Evolutionary conservation across 176 grass and related monocot species (phyloP).

Genomic region (Dactylis glomerata): DNA sequence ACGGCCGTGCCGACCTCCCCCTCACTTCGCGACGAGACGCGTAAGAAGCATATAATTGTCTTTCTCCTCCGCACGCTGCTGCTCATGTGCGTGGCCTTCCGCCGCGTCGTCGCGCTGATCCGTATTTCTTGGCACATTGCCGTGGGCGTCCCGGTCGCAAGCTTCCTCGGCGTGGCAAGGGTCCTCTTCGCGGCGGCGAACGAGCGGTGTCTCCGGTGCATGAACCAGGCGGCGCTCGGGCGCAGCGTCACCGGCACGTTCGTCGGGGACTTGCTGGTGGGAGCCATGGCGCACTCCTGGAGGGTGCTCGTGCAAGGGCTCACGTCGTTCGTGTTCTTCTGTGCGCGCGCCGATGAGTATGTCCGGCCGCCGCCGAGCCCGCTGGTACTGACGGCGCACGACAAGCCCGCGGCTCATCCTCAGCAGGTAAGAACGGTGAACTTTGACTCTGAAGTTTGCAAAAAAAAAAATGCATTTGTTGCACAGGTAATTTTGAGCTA

Average conservation of each 20-base stretch:
- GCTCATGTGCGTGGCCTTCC: slow-evolving; percentile 2
- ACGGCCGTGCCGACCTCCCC: neutral
- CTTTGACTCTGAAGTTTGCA: neutral
- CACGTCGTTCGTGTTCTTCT: slow-evolving; percentile 38
- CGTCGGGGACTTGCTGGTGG: slow-evolving; percentile 10
- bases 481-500: neutral
- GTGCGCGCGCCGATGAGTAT: slow-evolving; percentile 27
- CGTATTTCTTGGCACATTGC: neutral
- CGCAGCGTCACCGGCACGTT: slow-evolving; percentile 13
- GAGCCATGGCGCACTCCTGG: slow-evolving; percentile 48
- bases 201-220: slow-evolving; percentile 12
- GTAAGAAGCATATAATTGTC: neutral
- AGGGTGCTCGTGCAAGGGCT: slow-evolving; percentile 45
- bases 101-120: neutral
- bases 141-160: slow-evolving; percentile 6
- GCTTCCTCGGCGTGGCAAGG: neutral
- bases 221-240: slow-evolving; percentile 16
- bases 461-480: neutral
- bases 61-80: slow-evolving; percentile 17
- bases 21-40: slow-evolving; percentile 8
- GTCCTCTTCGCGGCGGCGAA: slow-evolving; percentile 2
- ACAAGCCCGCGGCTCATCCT: slow-evolving; percentile 44
- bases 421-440: slow-evolving; percentile 47
- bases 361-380: slow-evolving; percentile 50
- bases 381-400: slow-evolving; percentile 26